phyloP scores from a whole-genome alignment of 1,284 basidiomycete genomes.

The Amylostereum areolatum region DNA sequence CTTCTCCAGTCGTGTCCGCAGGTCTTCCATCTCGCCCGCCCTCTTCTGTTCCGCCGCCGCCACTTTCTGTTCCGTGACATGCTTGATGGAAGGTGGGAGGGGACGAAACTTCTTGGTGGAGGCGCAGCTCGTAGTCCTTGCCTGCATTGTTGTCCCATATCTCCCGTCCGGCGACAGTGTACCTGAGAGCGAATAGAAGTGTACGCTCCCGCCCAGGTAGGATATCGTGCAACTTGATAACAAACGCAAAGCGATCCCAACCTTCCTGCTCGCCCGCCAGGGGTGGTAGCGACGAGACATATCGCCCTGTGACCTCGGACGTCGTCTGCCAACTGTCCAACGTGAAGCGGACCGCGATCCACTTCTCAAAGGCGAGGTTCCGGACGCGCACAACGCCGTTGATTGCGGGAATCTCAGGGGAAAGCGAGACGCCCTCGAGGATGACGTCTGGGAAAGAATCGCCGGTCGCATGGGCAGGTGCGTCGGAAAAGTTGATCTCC shows the following conservation, averaged over 20 bases:
- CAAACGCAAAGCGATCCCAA: slow-evolving; percentile 68
- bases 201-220: slow-evolving; percentile 76
- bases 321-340: slow-evolving; percentile 95
- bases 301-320: slow-evolving; percentile 83
- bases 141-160: slow-evolving; percentile 92
- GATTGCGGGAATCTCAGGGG: slow-evolving; percentile 52
- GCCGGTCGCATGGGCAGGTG: slow-evolving; percentile 19
- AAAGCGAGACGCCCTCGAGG: slow-evolving; percentile 46
- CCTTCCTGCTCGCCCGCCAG: slow-evolving; percentile 28
- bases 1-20: slow-evolving; percentile 51
- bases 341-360: slow-evolving; percentile 87
- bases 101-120: slow-evolving; percentile 28
- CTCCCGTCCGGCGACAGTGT: slow-evolving; percentile 64
- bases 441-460: slow-evolving; percentile 27
- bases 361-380: slow-evolving; percentile 87
- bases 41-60: slow-evolving; percentile 11
- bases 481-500: slow-evolving; percentile 44
- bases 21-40: slow-evolving; percentile 32
- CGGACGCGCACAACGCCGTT: slow-evolving; percentile 75
- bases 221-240: slow-evolving; percentile 61
- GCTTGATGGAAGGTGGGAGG: slow-evolving; percentile 19
- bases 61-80: slow-evolving; percentile 13
- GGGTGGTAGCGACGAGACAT: slow-evolving; percentile 51
- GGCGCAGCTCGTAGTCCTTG: slow-evolving; percentile 72
- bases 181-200: slow-evolving; percentile 78